These are phyloP conservation scores for Phytophthora cajani DNA, from an alignment of 352 stramenopile genomes.

Conservation along the genomic window DNA sequence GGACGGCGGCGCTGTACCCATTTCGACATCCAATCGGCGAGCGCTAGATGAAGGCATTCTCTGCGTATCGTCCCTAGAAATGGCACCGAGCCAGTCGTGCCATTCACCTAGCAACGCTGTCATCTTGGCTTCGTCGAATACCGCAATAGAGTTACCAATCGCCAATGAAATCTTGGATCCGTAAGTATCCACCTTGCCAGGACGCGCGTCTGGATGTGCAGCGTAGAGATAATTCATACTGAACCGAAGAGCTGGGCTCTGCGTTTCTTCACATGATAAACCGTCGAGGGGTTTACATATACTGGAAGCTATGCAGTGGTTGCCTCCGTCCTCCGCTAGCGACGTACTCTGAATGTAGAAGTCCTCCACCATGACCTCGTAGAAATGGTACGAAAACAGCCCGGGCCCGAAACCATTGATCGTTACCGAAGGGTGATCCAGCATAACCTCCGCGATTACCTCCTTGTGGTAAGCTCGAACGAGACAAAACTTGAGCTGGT, in stretches of 20 bases:
- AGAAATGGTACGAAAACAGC: conserved; percentile 85
- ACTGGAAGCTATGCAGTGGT: conserved; percentile 83
- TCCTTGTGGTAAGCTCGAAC: conserved; percentile 70
- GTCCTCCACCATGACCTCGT: conserved; percentile 64
- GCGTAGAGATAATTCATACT: conserved; percentile 76
- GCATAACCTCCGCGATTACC: conserved; percentile 63
- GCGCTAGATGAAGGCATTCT: conserved; percentile 24
- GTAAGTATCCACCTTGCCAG: conserved; percentile 59
- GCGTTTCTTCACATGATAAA: conserved; percentile 10
- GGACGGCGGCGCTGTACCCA: conserved; percentile 18
- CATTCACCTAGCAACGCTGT: conserved; percentile 64
- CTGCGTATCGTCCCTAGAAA: conserved; percentile 60
- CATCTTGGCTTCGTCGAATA: conserved; percentile 83
- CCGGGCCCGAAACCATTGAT: conserved; percentile 81
- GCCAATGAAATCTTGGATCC: conserved; percentile 75
- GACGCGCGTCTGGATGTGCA: conserved; percentile 63
- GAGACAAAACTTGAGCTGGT: conserved; percentile 73
- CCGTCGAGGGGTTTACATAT: conserved; percentile 35
- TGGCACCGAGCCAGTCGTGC: conserved; percentile 59
- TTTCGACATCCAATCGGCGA: conserved; percentile 29
- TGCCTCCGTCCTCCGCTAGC: conserved; percentile 39
- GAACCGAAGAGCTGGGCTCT: conserved; percentile 48
- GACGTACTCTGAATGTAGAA: conserved; percentile 85
- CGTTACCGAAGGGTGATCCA: conserved; percentile 54
- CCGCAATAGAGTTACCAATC: conserved; percentile 71